Evolutionary conservation across 176 grass and related monocot genomes (phyloP).

Genomic region (Ensete ventricosum): DNA sequence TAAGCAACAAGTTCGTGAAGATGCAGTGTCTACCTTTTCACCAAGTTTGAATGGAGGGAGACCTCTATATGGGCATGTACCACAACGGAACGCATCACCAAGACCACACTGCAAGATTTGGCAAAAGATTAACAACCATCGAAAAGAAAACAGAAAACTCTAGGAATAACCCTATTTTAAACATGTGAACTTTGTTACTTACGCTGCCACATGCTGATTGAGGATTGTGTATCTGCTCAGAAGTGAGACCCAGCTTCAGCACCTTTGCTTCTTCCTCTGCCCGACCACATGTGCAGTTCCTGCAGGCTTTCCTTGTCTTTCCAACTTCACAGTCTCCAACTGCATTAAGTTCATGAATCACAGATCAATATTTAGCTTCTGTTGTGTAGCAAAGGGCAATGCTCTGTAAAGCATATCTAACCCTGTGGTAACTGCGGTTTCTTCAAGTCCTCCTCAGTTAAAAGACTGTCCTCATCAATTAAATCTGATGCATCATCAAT

Average conservation of each 20-base stretch:
- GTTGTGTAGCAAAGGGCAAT: not conserved
- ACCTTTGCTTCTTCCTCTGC: slow-evolving; percentile 88
- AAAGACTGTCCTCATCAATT: slow-evolving; percentile 88
- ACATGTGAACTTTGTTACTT: slow-evolving; percentile 20
- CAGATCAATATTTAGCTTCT: not conserved
- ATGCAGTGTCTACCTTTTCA: slow-evolving; percentile 49
- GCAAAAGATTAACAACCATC: not conserved
- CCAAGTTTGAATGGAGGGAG: slow-evolving; percentile 75
- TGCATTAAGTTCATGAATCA: slow-evolving; percentile 5
- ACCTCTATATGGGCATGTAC: slow-evolving; percentile 77
- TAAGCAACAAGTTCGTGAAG: not conserved
- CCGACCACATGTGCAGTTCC: slow-evolving; percentile 81
- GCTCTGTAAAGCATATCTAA: slow-evolving; percentile 4
- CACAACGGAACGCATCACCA: slow-evolving; percentile 79
- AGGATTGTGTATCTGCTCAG: slow-evolving; percentile 75
- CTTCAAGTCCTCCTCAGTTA: slow-evolving; percentile 88
- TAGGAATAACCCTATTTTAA: no score
- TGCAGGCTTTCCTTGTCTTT: slow-evolving; percentile 81
- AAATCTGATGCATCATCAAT: slow-evolving; percentile 67
- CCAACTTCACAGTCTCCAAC: slow-evolving; percentile 90
- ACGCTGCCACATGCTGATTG: slow-evolving; percentile 89
- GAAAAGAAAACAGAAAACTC: not conserved
- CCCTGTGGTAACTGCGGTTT: slow-evolving; percentile 84
- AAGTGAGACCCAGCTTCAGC: slow-evolving; percentile 65
- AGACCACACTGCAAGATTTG: slow-evolving; percentile 57